Base-by-base conservation (phyloP, 306 rosid genomes). In the Dalbergia cochinchinensis region DNA sequence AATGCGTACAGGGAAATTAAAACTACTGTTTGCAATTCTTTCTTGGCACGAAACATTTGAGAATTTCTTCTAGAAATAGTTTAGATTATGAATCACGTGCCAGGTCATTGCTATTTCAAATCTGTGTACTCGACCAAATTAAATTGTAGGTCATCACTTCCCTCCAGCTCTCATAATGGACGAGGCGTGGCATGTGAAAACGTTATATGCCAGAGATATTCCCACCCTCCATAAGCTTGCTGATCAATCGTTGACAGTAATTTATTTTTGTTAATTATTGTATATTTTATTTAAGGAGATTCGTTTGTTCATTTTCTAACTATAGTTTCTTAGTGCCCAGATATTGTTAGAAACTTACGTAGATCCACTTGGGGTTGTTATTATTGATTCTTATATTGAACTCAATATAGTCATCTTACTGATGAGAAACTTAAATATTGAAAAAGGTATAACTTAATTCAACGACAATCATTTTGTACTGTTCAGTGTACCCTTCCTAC, bases 161-260 rank as follows among this genome's bases (percentile, higher is more conserved):
- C 41, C 66, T 31, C 1, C 2, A 61, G 16, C 4, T 16, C 66
- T 65, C 8, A 34, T n/a, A 58, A 65, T 37, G 48, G 20, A 20
- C 69, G 22, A 0, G 22, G 22, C 22, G 15, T 34, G 44, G 70
- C 70, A 65, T 39, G 70, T 39, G 70, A 65, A 65, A 35, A 47
- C 45, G n/a, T 34, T 34, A 4, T 6, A 35, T 64, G 69, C 69
- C 69, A 12, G 15, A 16, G 44, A 62, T 13, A 61, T 26, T 26
- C 5, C 26, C 20, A 33, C 34, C 15, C 68, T 63, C 11, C 20
- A 10, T 63, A 7, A 10, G 45, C 68, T 34, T 34, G 45, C 31
- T 39, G 31, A 65, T 18, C 51, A 39, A 39, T 65, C 13, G 5
- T 7, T 6, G 15, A 8, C 26, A 18, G 6, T 15, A n/a, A 16